Evolutionary conservation across 257 asterid species (phyloP), one percentile per base, ranked within the genome.

Genomic region (Rauvolfia tetraphylla): DNA sequence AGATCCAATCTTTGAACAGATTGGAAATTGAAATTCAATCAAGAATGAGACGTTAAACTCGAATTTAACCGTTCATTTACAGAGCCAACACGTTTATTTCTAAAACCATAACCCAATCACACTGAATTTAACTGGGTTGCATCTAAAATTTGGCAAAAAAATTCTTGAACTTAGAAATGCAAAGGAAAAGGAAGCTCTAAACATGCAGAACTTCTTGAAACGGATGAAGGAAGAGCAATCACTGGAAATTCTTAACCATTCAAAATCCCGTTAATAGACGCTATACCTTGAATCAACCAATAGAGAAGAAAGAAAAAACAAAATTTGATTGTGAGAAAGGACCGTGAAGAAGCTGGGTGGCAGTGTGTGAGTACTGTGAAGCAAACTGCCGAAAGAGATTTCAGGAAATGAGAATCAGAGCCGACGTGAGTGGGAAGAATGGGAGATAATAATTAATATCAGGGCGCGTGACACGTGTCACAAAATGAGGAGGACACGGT

Each of bases 351-450:
- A 66, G 31, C 44, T 49, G 79, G 25, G 73, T 22, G 77, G 1
- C 51, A 57, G 74, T n/a, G 68, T 17, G 38, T 14, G 56, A 3
- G 25, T 31, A 66, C 56, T 49, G 46, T 36, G 12, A 31, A 41
- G 20, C 22, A 15, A 57, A 23, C 7, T 11, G 41, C 31, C 5
- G 39, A 70, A 8, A 48, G 17, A 54, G 22, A 49, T 70, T 29
- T 39, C 67, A 46, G 72, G 72, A 61, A 46, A 54, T 38, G 54
- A n/a, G 46, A 6, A 71, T 39, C 70, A n/a, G 70, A n/a, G 56
- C 29, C 76, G 72, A 71, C 76, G 81, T 38, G 9, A n/a, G 75
- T 25, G 23, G 49, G 62, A 77, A 57, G 75, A 71, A 56, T 12
- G 57, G 71, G 23, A 53, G 72, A 63, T 78, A 69, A 29, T 77